phyloP scores from a whole-genome alignment of 805 yeast genomes.

The Saccharomycopsis oosterbeekiorum region DNA sequence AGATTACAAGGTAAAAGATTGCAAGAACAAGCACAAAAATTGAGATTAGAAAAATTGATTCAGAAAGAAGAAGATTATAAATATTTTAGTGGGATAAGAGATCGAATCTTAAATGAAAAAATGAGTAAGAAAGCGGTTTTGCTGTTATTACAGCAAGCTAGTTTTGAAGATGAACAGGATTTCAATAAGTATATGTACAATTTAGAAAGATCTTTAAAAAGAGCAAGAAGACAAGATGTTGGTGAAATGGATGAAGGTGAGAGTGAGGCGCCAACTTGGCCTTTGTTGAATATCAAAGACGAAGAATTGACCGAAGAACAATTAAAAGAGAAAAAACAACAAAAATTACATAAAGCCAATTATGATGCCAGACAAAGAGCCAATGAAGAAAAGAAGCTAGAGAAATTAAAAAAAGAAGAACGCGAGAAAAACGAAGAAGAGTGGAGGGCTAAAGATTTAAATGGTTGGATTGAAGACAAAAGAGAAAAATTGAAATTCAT shows the following conservation, averaged over 20 bases:
- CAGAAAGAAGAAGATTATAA: constrained; percentile 75
- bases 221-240: constrained; percentile 53
- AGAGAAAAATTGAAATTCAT: constrained; percentile 48
- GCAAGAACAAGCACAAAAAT: constrained; percentile 87
- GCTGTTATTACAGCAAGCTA: constrained; percentile 54
- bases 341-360: constrained; percentile 72
- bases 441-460: constrained; percentile 68
- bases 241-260: constrained; percentile 45
- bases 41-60: constrained; percentile 65
- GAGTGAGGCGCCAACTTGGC: constrained; percentile 46
- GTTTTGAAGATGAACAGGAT: constrained; percentile 67
- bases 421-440: constrained; percentile 56
- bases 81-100: constrained; percentile 54
- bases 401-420: constrained; percentile 48
- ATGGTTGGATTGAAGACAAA: constrained; percentile 71
- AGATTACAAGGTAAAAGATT: constrained; percentile 78
- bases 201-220: constrained; percentile 59
- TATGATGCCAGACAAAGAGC: constrained; percentile 82
- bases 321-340: constrained; percentile 78
- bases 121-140: constrained; percentile 45
- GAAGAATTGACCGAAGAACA: constrained; percentile 71
- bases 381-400: constrained; percentile 65
- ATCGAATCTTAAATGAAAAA: constrained; percentile 32
- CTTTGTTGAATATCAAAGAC: constrained; percentile 76
- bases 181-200: constrained; percentile 54